phyloP scores from a whole-genome alignment of 257 asterid genomes.

The Rehmannia glutinosa region DNA sequence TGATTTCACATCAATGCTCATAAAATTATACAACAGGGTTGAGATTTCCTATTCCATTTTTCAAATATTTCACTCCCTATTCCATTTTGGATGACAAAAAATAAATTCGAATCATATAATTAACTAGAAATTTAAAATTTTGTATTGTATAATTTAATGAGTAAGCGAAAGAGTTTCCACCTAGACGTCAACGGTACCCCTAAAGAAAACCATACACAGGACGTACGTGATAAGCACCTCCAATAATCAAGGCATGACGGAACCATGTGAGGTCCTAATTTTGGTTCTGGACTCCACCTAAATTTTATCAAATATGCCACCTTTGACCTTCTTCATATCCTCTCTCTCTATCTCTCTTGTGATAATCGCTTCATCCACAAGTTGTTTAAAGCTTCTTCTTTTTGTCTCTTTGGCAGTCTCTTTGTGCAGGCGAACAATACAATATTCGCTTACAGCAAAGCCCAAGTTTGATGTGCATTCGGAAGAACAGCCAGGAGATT shows the following conservation, averaged over 20 bases:
- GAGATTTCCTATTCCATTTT: no score
- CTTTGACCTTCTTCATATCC: constrained; percentile 33
- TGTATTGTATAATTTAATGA: neutral
- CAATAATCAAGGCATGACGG: constrained; percentile 37
- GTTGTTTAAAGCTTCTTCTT: constrained; percentile 21
- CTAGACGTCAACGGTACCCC: constrained; percentile 5
- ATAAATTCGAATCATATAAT: no score
- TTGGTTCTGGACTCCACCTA: constrained; percentile 28
- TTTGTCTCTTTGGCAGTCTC: constrained; percentile 38
- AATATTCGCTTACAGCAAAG: constrained; percentile 23
- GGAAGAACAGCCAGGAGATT: constrained; percentile 2
- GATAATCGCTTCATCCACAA: constrained; percentile 34
- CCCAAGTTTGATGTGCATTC: constrained; percentile 10
- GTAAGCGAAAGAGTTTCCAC: neutral
- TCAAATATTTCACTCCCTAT: no score
- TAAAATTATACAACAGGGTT: no score
- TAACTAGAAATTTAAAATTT: no score
- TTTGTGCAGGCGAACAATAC: constrained; percentile 46
- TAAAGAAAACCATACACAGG: constrained; percentile 26
- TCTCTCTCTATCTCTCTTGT: constrained; percentile 24
- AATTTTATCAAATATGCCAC: constrained; percentile 24
- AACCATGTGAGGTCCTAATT: constrained; percentile 52
- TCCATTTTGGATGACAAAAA: no score
- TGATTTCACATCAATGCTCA: no score
- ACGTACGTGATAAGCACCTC: constrained; percentile 40